Conservation (phyloP, 768 basidiomycete species). For the Phaeotremella fagi region DNA sequence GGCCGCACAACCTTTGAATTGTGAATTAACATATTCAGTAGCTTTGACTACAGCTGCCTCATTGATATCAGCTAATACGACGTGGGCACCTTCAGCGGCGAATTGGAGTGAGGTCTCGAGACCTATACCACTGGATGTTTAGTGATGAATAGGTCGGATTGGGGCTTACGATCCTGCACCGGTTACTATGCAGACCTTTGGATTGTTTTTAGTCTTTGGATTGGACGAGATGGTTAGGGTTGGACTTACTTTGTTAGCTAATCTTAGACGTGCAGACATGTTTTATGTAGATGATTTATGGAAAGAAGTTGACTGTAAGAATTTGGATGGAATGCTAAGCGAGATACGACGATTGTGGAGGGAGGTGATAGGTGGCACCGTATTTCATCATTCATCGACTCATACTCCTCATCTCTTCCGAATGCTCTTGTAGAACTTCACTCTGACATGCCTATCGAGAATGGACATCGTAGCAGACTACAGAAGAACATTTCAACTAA, state of each 20-base stretch:
- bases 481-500: too few species aligned
- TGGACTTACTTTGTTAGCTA: constrained; percentile 28
- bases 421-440: too few species aligned
- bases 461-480: too few species aligned
- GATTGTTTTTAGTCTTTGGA: too few species aligned
- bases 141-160: constrained; percentile 15
- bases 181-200: constrained; percentile 61
- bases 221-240: too few species aligned
- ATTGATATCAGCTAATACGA: constrained; percentile 86
- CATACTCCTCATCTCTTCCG: too few species aligned
- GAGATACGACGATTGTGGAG: too few species aligned
- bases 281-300: not conserved
- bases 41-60: constrained; percentile 64
- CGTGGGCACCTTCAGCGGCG: constrained; percentile 87
- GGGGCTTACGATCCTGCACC: constrained; percentile 77
- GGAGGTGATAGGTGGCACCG: too few species aligned
- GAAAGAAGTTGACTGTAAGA: not conserved
- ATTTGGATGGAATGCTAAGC: too few species aligned
- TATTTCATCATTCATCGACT: too few species aligned
- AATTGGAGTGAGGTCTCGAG: constrained; percentile 93
- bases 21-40: constrained; percentile 59
- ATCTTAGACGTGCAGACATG: constrained; percentile 26
- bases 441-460: too few species aligned
- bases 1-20: constrained; percentile 56
- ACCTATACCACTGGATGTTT: constrained; percentile 76